phyloP scores from a whole-genome alignment of 2,329 filamentous ascomycete species.

The Verticillium isaacii region DNA sequence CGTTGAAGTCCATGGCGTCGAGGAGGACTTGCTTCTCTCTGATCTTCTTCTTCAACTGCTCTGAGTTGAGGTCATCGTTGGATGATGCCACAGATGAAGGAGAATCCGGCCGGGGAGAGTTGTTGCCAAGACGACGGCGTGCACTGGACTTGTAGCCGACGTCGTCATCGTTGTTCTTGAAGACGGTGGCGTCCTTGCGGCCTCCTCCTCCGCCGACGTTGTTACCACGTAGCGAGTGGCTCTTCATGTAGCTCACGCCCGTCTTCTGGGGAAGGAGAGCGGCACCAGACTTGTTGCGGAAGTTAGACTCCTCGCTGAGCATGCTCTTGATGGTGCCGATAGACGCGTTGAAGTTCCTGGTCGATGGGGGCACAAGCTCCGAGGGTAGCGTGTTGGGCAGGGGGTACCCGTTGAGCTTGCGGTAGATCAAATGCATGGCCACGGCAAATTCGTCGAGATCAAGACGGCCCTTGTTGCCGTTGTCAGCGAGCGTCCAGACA shows the following conservation, averaged over 20 bases:
- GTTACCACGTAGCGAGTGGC: conserved; percentile 77
- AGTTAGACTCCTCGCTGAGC: conserved; percentile 83
- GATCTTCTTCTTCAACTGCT: conserved; percentile 89
- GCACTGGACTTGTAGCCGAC: conserved; percentile 92
- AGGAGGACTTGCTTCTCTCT: conserved; percentile 90
- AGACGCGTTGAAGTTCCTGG: conserved; percentile 86
- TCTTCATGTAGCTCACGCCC: conserved; percentile 97
- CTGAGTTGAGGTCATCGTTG: conserved; percentile 76
- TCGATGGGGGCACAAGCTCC: conserved; percentile 91
- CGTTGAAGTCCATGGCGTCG: conserved; percentile 93
- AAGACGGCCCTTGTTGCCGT: conserved; percentile 87
- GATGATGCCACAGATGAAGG: conserved; percentile 63
- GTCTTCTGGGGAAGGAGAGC: conserved; percentile 91
- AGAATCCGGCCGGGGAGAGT: conserved; percentile 75
- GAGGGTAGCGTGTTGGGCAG: conserved; percentile 82
- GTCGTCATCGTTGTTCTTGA: conserved; percentile 92
- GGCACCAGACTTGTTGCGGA: conserved; percentile 82
- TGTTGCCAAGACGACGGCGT: conserved; percentile 73
- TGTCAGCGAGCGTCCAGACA: conserved; percentile 92
- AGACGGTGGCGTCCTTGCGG: conserved; percentile 93
- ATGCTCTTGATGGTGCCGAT: conserved; percentile 90
- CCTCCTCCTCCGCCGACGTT: conserved; percentile 49
- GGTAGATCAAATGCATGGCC: conserved; percentile 98
- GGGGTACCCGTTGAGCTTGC: conserved; percentile 93
- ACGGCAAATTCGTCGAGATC: conserved; percentile 98